Base-by-base conservation (phyloP, 1,284 basidiomycete species). In the Athelia psychrophila region DNA sequence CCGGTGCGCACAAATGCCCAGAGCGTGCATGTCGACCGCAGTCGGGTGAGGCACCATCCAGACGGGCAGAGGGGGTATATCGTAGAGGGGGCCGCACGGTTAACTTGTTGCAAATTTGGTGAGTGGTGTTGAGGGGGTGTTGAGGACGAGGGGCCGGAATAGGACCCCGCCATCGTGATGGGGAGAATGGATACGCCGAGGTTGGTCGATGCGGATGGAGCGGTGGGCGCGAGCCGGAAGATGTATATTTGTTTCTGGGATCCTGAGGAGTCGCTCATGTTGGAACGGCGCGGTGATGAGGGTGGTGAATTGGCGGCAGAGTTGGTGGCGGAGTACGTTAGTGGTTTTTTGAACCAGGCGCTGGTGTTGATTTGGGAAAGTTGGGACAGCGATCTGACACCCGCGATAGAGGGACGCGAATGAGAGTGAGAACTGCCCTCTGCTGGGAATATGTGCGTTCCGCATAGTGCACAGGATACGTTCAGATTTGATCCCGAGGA, bases 1-100 rank as follows among this genome's bases (percentile, higher is more conserved):
- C 88, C 83, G 1, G 81, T 84, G 25, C 93, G 83, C 36, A 97
- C 81, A 64, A 93, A 97, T 19, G 89, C 84, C 93, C 95, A 97
- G 22, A 97, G 75, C 10, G 89, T 89, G 67, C 94, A 96, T 18
- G 93, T 93, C n/a, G 88, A 80, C 12, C 94, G 81, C 18, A 97
- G 73, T 6, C 93, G 80, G 2, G 77, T 65, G 10, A 94, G 74
- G 63, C 91, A 94, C 83, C 91, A 94, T 13, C 87, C 83, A 45
- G 79, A 81, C 20, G 78, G 73, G 62, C 91, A 92, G 9, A 95
- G 73, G 1, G 91, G 86, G 67, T 94, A 91, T n/a, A 75, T 74
- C 16, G 75, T 73, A 18, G 51, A 38, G 12, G 68, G 62, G 13
- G 71, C 51, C 33, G 55, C 49, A 38, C 54, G 53, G 46, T 54